phyloP scores from a whole-genome alignment of 106 monocot species.

The Vanilla planifolia region DNA sequence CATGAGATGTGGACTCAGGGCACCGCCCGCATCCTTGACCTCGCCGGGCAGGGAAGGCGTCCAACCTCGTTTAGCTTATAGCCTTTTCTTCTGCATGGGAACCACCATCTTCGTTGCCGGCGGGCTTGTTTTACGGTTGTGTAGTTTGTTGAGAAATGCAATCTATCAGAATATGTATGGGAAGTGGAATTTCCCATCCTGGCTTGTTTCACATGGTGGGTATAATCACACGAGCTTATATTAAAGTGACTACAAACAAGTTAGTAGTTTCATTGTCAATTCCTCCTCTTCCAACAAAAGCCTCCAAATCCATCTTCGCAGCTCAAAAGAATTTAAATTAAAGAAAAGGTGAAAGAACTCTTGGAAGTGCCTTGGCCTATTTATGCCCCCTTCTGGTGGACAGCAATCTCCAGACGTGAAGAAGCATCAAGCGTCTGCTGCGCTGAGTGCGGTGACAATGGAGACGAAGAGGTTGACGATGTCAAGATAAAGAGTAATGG shows the following conservation, averaged over 20 bases:
- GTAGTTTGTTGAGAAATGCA: background rate
- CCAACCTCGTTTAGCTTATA: background rate
- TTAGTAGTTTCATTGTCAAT: background rate
- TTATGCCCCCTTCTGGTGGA: background rate
- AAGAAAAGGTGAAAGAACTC: too few species aligned
- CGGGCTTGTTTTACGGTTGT: background rate
- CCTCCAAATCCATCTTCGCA: background rate
- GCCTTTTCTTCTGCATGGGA: too few species aligned
- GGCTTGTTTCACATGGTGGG: too few species aligned
- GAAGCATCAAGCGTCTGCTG: background rate
- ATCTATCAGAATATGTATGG: background rate
- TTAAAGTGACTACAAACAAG: background rate
- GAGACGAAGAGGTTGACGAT: conserved; percentile 58
- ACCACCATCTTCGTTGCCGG: background rate
- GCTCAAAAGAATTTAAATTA: too few species aligned
- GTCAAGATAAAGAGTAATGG: conserved; percentile 51
- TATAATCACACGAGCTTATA: too few species aligned
- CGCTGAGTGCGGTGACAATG: conserved; percentile 14
- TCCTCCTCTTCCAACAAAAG: background rate
- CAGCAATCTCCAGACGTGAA: background rate
- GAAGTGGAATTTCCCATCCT: background rate
- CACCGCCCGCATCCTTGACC: conserved; percentile 47
- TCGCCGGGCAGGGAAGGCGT: conserved; percentile 25
- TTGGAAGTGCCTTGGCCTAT: too few species aligned
- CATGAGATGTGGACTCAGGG: conserved; percentile 89